These are phyloP conservation scores for Aphanocladium album DNA, from an alignment of 2,329 filamentous ascomycete genomes.

Conservation along the genomic window DNA sequence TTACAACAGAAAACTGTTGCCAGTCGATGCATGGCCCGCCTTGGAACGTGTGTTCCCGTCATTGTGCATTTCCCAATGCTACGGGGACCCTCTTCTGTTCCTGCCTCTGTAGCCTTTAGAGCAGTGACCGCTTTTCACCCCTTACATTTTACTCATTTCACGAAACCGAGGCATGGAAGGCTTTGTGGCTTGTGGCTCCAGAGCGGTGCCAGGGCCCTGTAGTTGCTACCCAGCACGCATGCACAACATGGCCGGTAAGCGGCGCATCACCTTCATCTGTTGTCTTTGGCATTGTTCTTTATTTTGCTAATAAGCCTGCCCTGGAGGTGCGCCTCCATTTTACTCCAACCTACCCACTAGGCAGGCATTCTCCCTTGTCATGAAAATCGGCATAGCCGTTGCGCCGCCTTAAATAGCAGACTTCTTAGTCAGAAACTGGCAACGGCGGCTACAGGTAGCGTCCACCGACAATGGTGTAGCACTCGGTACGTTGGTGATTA, in stretches of 20 bases:
- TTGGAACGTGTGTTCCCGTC: background rate
- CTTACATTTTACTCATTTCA: background rate
- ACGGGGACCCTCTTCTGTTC: background rate
- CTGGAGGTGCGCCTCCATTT: background rate
- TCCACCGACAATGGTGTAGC: background rate
- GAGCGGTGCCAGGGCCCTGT: background rate
- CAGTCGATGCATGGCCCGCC: background rate
- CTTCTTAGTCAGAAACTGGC: background rate
- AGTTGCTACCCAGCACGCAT: background rate
- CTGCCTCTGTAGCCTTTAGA: background rate
- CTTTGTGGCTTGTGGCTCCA: background rate
- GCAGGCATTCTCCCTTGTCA: background rate
- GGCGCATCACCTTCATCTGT: background rate
- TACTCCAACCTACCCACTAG: background rate
- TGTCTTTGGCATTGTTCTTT: background rate
- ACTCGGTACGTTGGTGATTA: background rate
- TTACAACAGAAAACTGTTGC: background rate
- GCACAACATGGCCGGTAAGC: background rate
- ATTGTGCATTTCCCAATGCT: background rate
- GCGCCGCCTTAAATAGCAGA: background rate
- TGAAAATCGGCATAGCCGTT: background rate
- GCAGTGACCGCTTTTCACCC: background rate
- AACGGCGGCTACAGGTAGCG: constrained; percentile 1
- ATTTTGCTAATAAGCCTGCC: background rate
- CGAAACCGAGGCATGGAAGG: background rate